Evolutionary conservation across 2,329 filamentous ascomycete genomes (phyloP).

Genomic region (Leptographium wingfieldii): DNA sequence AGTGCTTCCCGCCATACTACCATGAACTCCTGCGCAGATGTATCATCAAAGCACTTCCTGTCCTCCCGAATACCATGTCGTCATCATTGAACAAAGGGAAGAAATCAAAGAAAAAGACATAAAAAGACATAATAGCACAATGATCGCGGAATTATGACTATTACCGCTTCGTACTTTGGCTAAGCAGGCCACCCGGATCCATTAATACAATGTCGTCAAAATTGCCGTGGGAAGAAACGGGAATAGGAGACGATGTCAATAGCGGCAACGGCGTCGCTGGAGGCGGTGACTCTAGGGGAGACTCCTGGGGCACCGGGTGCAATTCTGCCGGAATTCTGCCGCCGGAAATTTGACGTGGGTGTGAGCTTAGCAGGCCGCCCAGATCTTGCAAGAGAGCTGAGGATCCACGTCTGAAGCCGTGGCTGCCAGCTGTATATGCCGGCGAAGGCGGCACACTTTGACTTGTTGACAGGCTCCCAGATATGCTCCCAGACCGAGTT

Average conservation of each 20-base stretch:
- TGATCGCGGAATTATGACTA: not conserved
- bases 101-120: not conserved
- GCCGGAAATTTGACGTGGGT: not conserved
- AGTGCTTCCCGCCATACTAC: not conserved
- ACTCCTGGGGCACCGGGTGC: constrained; percentile 30
- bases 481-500: constrained; percentile 17
- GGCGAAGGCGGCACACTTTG: constrained; percentile 27
- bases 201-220: constrained; percentile 8
- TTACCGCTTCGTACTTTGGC: not conserved
- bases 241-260: not conserved
- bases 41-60: not conserved
- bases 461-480: constrained; percentile 19
- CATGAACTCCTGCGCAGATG: not conserved
- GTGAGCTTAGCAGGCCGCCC: constrained; percentile 37
- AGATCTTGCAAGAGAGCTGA: constrained; percentile 46
- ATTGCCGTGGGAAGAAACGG: not conserved
- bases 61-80: not conserved
- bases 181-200: constrained; percentile 11
- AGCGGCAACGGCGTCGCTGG: not conserved
- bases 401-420: constrained; percentile 40
- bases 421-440: constrained; percentile 27
- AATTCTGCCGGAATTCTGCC: constrained; percentile 17
- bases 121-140: not conserved
- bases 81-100: not conserved
- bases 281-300: not conserved